Base-by-base conservation (phyloP, 1,139 yeast genomes). In the Diutina rugosa region DNA sequence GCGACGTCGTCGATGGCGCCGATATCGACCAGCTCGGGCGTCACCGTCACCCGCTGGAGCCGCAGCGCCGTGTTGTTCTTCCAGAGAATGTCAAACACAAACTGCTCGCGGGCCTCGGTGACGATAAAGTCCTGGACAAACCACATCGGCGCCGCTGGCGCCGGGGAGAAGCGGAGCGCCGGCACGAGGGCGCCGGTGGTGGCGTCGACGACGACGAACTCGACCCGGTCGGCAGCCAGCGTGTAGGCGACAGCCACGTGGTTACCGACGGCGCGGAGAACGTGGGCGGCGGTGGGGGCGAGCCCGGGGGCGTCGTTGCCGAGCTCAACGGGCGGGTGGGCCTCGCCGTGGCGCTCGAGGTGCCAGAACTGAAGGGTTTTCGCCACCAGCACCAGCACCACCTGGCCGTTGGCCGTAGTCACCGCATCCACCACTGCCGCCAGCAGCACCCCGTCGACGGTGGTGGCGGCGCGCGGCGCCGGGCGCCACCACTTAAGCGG, bases 291-390 rank as follows among this genome's bases (percentile, higher is more conserved):
- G 16, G 68, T 64, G 2, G 69, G 60, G 5, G 72, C 65, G 21
- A 75, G 62, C 76, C 76, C 72, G 1, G 58, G 55, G 8, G 54
- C 38, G 12, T 58, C 45, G 4, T 63, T 62, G 38, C 58, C 57
- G 49, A 69, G 60, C 35, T 60, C 58, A 4, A 67, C 60, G 2
- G 65, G 62, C 6, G 59, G 49, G 12, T 58, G 56, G 1, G 61
- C 56, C 51, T 63, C 65, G 49, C 55, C 56, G 59, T 77, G 80
- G 1, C 72, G 63, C 0, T 62, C 56, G 28, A 83, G 61, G 58
- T 79, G 77, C 90, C 90, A 85, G 32, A 85, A 63, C 61, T 80
- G 80, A 51, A 86, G 62, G 12, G 67, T 67, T 62, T 79, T 80
- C 59, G 75, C 72, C n/a, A 79, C 75, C 0, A 83, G 71, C 46